Evolutionary conservation across 495 filamentous ascomycete genomes (phyloP).

Genomic region (Sabuloglossum arenarium): DNA sequence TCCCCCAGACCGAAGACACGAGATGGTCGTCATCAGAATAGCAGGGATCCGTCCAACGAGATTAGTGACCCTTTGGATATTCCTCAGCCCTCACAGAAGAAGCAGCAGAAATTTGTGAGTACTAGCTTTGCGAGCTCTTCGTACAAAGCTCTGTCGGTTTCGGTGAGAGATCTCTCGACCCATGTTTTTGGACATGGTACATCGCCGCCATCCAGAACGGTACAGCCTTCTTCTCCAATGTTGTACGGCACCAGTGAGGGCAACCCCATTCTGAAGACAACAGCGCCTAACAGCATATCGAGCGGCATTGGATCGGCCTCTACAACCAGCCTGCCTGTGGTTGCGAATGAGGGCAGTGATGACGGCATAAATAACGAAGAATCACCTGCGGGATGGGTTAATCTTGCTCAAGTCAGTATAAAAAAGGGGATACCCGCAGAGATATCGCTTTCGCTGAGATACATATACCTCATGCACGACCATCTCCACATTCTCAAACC

Average conservation of each 20-base stretch:
- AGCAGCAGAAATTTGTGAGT: neutral
- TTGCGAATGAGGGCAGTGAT: neutral
- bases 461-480: neutral
- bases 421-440: neutral
- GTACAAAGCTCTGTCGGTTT: neutral
- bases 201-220: neutral
- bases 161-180: neutral
- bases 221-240: neutral
- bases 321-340: neutral
- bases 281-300: neutral
- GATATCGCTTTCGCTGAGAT: neutral
- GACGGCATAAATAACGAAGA: neutral
- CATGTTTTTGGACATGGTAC: neutral
- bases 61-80: neutral
- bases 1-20: neutral
- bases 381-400: neutral
- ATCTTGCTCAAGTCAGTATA: neutral
- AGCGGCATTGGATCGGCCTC: neutral
- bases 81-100: neutral
- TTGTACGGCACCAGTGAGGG: neutral
- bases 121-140: neutral
- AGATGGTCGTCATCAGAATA: neutral
- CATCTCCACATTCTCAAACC: neutral
- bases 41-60: neutral
- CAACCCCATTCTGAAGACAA: neutral